A percentile compares a stretch with the other conserved stretches of the same genome.
Evolutionary conservation across 2,329 filamentous ascomycete species (phyloP).

Genomic region (Talaromyces albobiverticillius): DNA sequence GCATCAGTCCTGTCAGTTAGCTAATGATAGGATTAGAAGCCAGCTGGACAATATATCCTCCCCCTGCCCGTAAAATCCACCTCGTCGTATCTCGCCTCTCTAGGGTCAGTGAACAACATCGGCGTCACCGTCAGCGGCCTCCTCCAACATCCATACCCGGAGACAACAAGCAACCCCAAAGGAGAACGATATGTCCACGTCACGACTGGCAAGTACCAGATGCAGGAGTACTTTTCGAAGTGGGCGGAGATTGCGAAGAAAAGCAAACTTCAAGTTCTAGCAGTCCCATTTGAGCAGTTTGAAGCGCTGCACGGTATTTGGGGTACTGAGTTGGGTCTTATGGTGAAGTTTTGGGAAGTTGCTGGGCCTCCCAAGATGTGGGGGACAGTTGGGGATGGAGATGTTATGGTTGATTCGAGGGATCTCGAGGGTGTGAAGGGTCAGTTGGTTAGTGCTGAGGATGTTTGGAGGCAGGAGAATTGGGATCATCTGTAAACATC

Average conservation of each 20-base stretch:
- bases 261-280: constrained; percentile 1
- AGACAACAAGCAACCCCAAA: neutral
- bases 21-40: constrained; percentile 3
- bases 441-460: constrained; percentile 1
- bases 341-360: constrained; percentile 9
- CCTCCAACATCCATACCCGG: neutral
- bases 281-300: constrained; percentile 8
- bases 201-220: constrained; percentile 7
- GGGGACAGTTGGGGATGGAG: constrained; percentile 2
- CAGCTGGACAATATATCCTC: neutral
- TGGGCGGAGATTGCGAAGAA: constrained; percentile 6
- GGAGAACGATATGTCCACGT: constrained; percentile 8
- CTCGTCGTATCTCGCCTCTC: neutral
- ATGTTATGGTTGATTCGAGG: constrained; percentile 8
- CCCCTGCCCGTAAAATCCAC: neutral
- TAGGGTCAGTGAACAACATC: constrained; percentile 4
- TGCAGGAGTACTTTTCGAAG: constrained; percentile 2
- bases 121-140: neutral
- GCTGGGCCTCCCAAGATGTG: constrained; percentile 6
- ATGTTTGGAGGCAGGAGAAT: neutral
- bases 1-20: neutral
- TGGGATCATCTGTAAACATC: too few species aligned
- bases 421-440: constrained; percentile 5
- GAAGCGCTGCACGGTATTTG: constrained; percentile 8
- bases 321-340: constrained; percentile 7